A percentile compares a stretch with the other conserved stretches of the same genome.
Evolutionary conservation across 164 flowering plant genomes (phyloP).

Genomic region (Aristolochia contorta): DNA sequence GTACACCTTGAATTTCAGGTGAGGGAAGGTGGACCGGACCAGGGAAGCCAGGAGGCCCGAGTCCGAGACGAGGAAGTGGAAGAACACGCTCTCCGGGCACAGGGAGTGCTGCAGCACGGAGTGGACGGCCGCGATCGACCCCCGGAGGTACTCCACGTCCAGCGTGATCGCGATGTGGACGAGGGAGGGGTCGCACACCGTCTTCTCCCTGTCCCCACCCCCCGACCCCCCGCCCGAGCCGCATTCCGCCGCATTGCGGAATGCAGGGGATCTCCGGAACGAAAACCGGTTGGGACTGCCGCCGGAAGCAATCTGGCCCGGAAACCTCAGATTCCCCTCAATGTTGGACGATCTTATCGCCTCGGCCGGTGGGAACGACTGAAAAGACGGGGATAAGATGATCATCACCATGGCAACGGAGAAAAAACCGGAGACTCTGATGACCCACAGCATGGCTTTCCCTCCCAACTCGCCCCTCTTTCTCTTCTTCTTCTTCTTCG

Average conservation of each 20-base stretch:
- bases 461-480: conserved; percentile 2
- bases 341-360: conserved; percentile 43
- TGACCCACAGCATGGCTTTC: conserved; percentile 34
- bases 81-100: conserved; percentile 24
- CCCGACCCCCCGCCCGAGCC: background rate
- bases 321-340: conserved; percentile 21
- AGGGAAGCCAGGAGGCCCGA: conserved; percentile 14
- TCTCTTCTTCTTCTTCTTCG: conserved; percentile 3
- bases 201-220: background rate
- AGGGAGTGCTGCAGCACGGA: conserved; percentile 20
- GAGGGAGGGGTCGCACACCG: conserved; percentile 20
- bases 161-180: conserved; percentile 30
- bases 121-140: conserved; percentile 23
- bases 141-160: conserved; percentile 23
- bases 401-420: conserved; percentile 36
- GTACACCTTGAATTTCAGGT: conserved; percentile 23
- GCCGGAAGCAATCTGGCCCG: conserved; percentile 4
- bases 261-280: conserved; percentile 14
- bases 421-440: conserved; percentile 34
- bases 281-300: conserved; percentile 6
- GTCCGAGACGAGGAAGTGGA: conserved; percentile 20
- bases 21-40: conserved; percentile 20
- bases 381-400: conserved; percentile 35
- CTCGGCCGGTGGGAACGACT: conserved; percentile 45
- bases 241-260: conserved; percentile 25